Conservation (phyloP, 345 rosid genomes). For the Citrus trifoliata region DNA sequence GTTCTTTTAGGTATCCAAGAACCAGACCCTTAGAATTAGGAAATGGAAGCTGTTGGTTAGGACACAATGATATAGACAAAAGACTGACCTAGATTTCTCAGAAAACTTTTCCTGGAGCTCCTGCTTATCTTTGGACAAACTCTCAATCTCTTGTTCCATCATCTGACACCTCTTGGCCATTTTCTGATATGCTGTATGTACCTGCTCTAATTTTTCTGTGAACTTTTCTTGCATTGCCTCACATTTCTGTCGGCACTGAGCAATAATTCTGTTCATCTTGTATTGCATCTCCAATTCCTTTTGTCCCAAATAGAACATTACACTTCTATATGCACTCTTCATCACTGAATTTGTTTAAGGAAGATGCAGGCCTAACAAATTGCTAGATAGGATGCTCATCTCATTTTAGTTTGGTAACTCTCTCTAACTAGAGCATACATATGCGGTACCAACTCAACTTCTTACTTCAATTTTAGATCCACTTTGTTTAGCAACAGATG, state of each 20-base stretch:
- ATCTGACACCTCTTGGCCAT: conserved; percentile 82
- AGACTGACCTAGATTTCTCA: conserved; percentile 78
- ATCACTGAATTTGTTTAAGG: conserved; percentile 65
- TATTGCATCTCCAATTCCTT: conserved; percentile 92
- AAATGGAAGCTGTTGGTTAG: conserved; percentile 4
- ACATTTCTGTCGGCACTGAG: conserved; percentile 87
- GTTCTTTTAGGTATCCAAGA: conserved; percentile 10
- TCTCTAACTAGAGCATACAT: background rate
- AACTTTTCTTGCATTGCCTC: conserved; percentile 89
- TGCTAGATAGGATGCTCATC: background rate
- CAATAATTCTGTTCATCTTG: conserved; percentile 78
- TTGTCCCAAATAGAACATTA: conserved; percentile 85
- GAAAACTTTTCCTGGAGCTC: conserved; percentile 94
- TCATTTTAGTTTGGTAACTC: background rate
- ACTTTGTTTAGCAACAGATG: background rate
- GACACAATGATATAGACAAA: conserved; percentile 9
- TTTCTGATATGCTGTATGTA: conserved; percentile 87
- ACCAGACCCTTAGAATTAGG: background rate
- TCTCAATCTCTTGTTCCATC: conserved; percentile 90
- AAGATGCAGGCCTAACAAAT: conserved; percentile 18
- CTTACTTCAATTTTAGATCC: background rate
- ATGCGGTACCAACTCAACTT: background rate
- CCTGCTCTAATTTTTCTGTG: conserved; percentile 87
- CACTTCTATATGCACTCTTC: conserved; percentile 91
- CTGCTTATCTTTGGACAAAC: conserved; percentile 83